phyloP scores from a whole-genome alignment of 1,284 basidiomycete genomes.

The Coniferiporia sulphurascens region DNA sequence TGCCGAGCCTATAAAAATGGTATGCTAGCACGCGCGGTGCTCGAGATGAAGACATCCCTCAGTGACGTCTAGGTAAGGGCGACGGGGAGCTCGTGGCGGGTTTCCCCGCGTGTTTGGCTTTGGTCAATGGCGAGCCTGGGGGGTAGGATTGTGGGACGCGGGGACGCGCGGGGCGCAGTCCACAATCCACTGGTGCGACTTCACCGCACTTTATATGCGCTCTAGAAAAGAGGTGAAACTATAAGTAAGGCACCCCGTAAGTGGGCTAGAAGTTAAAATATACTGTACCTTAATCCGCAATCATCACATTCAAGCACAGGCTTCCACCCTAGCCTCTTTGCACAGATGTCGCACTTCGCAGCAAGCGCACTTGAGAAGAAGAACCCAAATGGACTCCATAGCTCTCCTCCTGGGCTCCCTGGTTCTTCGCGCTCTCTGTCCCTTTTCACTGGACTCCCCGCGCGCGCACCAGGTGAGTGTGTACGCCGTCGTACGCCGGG shows the following conservation, averaged over 20 bases:
- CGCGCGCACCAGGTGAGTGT: constrained; percentile 29
- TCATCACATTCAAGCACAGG: constrained; percentile 86
- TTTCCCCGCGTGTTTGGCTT: constrained; percentile 11
- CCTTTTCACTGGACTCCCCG: constrained; percentile 23
- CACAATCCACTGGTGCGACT: constrained; percentile 72
- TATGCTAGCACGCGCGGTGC: no score
- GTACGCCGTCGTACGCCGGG: constrained; percentile 56
- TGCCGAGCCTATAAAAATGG: not conserved
- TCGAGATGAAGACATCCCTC: not conserved
- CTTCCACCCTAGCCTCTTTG: constrained; percentile 80
- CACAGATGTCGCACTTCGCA: constrained; percentile 78
- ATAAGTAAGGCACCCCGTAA: not conserved
- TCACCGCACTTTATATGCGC: constrained; percentile 83
- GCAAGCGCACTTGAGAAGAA: constrained; percentile 67
- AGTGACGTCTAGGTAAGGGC: constrained; percentile 10
- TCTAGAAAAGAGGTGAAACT: constrained; percentile 33
- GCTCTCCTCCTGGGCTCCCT: constrained; percentile 20
- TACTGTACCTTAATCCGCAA: constrained; percentile 64
- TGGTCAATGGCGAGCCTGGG: constrained; percentile 15
- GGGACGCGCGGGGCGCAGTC: constrained; percentile 36
- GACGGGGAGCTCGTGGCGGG: constrained; percentile 10
- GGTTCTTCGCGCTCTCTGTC: constrained; percentile 5
- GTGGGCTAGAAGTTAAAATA: constrained; percentile 13
- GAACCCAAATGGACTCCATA: constrained; percentile 74
- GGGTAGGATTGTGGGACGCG: constrained; percentile 14